Evolutionary conservation across 352 stramenopile species (phyloP).

Genomic region (Phytophthora multivora): DNA sequence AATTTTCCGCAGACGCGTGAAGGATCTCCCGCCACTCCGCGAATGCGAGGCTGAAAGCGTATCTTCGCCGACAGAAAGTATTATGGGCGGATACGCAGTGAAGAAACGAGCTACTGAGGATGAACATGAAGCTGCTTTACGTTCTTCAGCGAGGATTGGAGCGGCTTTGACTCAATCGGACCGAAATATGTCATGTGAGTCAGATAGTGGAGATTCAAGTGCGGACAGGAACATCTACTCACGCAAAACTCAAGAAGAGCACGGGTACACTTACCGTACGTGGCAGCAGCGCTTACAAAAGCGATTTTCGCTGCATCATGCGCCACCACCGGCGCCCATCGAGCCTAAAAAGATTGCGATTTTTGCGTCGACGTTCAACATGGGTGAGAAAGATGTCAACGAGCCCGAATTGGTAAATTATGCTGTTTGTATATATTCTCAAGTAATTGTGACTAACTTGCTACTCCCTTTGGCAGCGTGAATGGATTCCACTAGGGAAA

Average conservation of each 20-base stretch:
- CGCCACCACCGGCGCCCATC: constrained; percentile 8
- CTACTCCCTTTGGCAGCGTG: constrained; percentile 18
- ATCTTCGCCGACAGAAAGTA: constrained; percentile 51
- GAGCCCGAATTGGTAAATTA: constrained; percentile 52
- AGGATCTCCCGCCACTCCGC: constrained; percentile 22
- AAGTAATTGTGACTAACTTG: not conserved
- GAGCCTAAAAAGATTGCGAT: constrained; percentile 58
- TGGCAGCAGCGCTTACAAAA: constrained; percentile 46
- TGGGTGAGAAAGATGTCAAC: constrained; percentile 77
- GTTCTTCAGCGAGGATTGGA: constrained; percentile 18
- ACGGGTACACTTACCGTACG: constrained; percentile 17
- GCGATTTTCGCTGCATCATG: constrained; percentile 32
- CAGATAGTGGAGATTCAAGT: constrained; percentile 28
- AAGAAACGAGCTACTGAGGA: constrained; percentile 39
- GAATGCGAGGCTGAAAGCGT: constrained; percentile 47
- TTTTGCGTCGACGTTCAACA: constrained; percentile 88
- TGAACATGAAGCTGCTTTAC: constrained; percentile 25
- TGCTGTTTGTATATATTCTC: not conserved
- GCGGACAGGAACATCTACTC: constrained; percentile 8
- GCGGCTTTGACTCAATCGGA: constrained; percentile 24
- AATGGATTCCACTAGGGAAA: constrained; percentile 86
- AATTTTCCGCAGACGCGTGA: constrained; percentile 43
- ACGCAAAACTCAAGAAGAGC: constrained; percentile 26
- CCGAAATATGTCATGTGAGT: constrained; percentile 30
- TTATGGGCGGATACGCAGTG: constrained; percentile 16